These are phyloP conservation scores for Coffea canephora DNA, from an alignment of 257 asterid species.

Conservation along the genomic window DNA sequence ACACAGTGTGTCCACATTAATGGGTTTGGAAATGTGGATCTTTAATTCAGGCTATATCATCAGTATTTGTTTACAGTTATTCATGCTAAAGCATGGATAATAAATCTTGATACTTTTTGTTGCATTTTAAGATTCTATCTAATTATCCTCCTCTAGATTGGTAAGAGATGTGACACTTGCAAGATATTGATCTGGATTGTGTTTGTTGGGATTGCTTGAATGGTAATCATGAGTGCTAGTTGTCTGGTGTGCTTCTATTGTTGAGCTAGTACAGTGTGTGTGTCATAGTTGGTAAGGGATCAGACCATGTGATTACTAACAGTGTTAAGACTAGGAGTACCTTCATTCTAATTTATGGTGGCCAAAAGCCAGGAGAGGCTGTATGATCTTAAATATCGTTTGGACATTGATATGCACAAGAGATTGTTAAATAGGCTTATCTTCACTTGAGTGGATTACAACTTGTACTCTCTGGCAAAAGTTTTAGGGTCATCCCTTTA, in stretches of 20 bases:
- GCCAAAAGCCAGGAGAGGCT: neutral
- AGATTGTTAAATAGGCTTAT: neutral
- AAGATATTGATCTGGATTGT: neutral
- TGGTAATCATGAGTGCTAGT: neutral
- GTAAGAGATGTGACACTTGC: neutral
- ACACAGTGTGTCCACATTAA: neutral
- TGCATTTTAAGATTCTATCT: neutral
- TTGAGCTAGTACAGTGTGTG: neutral
- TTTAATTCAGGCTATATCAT: neutral
- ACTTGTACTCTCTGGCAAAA: neutral
- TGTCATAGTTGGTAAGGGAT: neutral
- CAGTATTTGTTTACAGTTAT: neutral
- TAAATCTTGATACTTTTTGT: neutral
- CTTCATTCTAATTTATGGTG: neutral
- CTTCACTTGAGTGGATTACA: neutral
- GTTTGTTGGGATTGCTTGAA: neutral
- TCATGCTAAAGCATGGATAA: neutral
- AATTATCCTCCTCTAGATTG: neutral
- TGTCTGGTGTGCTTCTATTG: neutral
- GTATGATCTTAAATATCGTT: neutral
- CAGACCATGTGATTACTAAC: neutral
- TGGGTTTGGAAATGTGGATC: neutral
- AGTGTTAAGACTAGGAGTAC: neutral
- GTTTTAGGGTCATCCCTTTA: neutral
- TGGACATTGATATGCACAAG: neutral